Evolutionary conservation across 2,329 filamentous ascomycete species (phyloP).

Genomic region (Aspergillus clavatus): DNA sequence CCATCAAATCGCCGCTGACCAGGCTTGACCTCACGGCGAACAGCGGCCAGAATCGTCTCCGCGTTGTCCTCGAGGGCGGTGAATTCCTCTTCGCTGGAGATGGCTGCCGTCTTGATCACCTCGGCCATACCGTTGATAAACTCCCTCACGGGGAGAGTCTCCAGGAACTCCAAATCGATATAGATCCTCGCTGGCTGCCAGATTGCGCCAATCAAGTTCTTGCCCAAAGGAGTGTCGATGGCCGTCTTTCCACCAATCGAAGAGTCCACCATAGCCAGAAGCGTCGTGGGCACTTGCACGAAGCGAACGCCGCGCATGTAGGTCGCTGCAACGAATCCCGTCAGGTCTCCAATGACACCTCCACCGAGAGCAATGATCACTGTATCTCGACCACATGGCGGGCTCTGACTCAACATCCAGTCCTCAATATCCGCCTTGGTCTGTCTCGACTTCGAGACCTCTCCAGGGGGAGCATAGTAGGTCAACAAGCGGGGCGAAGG

Average conservation of each 20-base stretch:
- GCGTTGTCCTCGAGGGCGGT: slow-evolving; percentile 77
- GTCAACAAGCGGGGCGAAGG: slow-evolving; percentile 67
- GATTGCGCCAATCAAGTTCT: slow-evolving; percentile 93
- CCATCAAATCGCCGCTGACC: slow-evolving; percentile 60
- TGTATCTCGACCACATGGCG: slow-evolving; percentile 85
- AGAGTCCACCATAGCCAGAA: slow-evolving; percentile 96
- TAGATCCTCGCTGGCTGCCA: slow-evolving; percentile 95
- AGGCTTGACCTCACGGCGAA: slow-evolving; percentile 57
- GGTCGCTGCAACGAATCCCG: slow-evolving; percentile 93
- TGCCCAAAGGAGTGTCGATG: slow-evolving; percentile 91
- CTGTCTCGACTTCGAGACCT: slow-evolving; percentile 86
- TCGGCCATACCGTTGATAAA: slow-evolving; percentile 99
- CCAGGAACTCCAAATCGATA: slow-evolving; percentile 86
- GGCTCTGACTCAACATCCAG: slow-evolving; percentile 82
- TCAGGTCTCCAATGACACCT: slow-evolving; percentile 96
- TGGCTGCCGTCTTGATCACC: slow-evolving; percentile 94
- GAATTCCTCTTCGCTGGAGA: slow-evolving; percentile 89
- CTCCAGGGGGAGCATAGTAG: slow-evolving; percentile 82
- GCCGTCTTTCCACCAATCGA: slow-evolving; percentile 98
- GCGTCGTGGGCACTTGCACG: slow-evolving; percentile 91
- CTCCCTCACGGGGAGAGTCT: slow-evolving; percentile 83
- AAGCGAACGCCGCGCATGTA: slow-evolving; percentile 98
- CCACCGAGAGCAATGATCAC: slow-evolving; percentile 92
- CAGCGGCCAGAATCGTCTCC: slow-evolving; percentile 65
- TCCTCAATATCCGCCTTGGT: slow-evolving; percentile 96